These are phyloP conservation scores for Gaertneriomyces semiglobifer DNA, from an alignment of 192 early-diverging fungal species.

Conservation along the genomic window DNA sequence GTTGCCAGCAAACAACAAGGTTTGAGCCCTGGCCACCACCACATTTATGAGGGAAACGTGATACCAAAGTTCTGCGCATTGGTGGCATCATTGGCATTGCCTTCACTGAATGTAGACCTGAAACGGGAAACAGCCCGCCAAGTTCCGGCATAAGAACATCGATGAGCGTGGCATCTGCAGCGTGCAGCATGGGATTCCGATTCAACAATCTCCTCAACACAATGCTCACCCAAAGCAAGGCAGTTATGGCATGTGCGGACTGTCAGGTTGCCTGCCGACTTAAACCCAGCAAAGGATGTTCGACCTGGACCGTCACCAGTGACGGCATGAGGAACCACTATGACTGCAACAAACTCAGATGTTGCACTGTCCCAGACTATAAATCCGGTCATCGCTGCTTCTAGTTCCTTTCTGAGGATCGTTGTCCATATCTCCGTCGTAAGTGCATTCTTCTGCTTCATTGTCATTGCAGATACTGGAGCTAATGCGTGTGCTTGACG, in stretches of 20 bases:
- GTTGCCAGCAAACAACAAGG: not conserved
- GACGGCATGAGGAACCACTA: not conserved
- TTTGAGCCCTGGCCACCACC: conserved; percentile 6
- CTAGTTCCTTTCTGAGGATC: not conserved
- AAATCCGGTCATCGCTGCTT: not conserved
- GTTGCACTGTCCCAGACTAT: not conserved
- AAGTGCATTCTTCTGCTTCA: not conserved
- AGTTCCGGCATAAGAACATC: too few species aligned
- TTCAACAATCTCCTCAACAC: too few species aligned
- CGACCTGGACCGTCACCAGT: conserved; percentile 3
- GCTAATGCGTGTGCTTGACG: not conserved
- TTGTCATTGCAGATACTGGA: not conserved
- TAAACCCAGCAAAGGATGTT: conserved; percentile 2
- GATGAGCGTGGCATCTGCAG: too few species aligned
- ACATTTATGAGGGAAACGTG: not conserved
- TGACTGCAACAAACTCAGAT: not conserved
- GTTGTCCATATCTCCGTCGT: not conserved
- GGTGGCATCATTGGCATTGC: too few species aligned
- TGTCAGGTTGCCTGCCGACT: not conserved
- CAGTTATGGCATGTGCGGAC: not conserved
- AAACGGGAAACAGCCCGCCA: too few species aligned
- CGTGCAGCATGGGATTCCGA: too few species aligned
- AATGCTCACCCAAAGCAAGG: not conserved
- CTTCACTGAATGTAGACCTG: too few species aligned
- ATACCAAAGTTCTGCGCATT: conserved; percentile 5